These are phyloP conservation scores for Bothia castanella DNA, from an alignment of 1,284 basidiomycete genomes.

Conservation along the genomic window DNA sequence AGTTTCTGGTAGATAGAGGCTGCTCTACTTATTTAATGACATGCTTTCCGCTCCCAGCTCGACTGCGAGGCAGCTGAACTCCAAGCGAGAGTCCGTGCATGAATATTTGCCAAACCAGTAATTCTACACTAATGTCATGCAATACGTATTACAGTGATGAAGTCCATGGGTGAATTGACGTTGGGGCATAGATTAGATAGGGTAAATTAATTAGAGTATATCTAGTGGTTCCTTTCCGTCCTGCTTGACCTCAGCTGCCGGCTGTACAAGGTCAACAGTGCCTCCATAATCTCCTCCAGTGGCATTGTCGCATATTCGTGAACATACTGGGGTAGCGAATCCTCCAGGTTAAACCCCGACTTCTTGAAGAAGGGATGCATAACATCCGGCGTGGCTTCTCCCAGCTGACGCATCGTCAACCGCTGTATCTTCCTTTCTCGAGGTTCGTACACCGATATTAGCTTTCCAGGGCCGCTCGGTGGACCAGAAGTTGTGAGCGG, in stretches of 20 bases:
- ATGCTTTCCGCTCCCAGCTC: background rate
- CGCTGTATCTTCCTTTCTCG: constrained; percentile 63
- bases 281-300: constrained; percentile 83
- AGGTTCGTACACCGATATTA: constrained; percentile 47
- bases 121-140: background rate
- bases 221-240: constrained; percentile 10
- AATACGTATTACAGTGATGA: no score
- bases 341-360: constrained; percentile 76
- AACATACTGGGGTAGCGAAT: constrained; percentile 79
- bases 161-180: no score
- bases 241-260: constrained; percentile 52
- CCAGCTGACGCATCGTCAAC: constrained; percentile 76
- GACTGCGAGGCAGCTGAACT: background rate
- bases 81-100: no score
- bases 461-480: constrained; percentile 19
- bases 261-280: constrained; percentile 75
- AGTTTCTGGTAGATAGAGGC: constrained; percentile 28
- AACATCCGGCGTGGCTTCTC: constrained; percentile 83
- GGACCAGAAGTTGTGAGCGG: background rate
- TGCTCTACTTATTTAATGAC: constrained; percentile 13
- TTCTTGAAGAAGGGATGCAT: constrained; percentile 85
- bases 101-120: background rate
- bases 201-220: background rate
- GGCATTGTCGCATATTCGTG: constrained; percentile 83
- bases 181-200: no score